Evolutionary conservation across 306 rosid species (phyloP), one percentile per base, ranked within the genome.

Genomic region (Ochetophila trinervis): DNA sequence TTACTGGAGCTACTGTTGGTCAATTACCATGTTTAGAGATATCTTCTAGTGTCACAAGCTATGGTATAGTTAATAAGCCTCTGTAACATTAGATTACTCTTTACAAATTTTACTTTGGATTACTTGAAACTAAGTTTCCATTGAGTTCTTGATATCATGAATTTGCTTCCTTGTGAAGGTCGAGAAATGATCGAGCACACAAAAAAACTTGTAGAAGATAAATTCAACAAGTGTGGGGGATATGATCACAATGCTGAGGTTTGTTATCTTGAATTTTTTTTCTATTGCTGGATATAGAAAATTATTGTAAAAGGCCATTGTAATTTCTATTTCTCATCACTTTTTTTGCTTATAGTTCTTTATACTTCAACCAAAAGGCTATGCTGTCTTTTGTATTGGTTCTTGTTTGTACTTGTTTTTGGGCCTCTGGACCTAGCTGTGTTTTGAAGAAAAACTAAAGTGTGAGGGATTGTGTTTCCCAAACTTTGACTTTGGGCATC

Each of bases 1-100:
- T 93, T 81, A 93, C 98, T 12, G 98, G 98, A 78, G 98, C 98
- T 61, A 87, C 98, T 53, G 47, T 93, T 65, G 97, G 93, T 62
- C 98, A 89, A 79, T 83, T 93, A 68, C 98, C 97, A 14, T 93
- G 98, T 78, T 3, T 93, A 66, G 96, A 84, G 87, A 93, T 93
- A 84, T 93, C 98, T 15, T 93, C 98, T 30, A 93, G 98, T 87
- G 98, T 93, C 72, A 93, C 98, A n/a, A 93, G 98, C 91, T 93
- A 93, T 64, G 98, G 98, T 93, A 89, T 62, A 52, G 60, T 47
- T 78, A 57, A 36, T 60, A 32, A 40, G 73, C 71, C 58, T 59
- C 15, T 37, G 60, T 36, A 66, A 27, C 13, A 40, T 54, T 47
- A 30, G 49, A 60, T 47, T 64, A 19, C 52, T 42, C 23, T 42